phyloP scores from a whole-genome alignment of 768 basidiomycete species.

The Mycena kentingensis region DNA sequence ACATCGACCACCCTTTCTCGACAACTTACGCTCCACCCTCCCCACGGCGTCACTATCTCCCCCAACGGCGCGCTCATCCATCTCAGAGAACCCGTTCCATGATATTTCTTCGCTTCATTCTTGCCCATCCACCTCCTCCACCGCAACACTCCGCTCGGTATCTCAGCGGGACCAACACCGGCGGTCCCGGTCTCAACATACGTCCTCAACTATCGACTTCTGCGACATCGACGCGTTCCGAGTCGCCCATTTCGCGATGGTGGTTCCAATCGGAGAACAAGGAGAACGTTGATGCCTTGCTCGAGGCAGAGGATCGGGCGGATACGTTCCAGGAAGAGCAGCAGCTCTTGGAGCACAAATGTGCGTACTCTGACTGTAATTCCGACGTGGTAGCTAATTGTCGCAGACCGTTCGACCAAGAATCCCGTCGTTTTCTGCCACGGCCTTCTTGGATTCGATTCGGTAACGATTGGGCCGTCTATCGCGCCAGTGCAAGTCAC shows the following conservation, averaged over 20 bases:
- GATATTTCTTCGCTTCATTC: slow-evolving; percentile 41
- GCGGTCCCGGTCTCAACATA: slow-evolving; percentile 28
- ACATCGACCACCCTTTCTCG: slow-evolving; percentile 50
- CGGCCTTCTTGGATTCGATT: slow-evolving; percentile 89
- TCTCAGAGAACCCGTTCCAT: slow-evolving; percentile 24
- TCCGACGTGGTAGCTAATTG: not conserved
- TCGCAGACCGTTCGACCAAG: slow-evolving; percentile 70
- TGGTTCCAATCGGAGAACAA: slow-evolving; percentile 57
- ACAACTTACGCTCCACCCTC: slow-evolving; percentile 58
- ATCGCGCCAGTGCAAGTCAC: slow-evolving; percentile 83
- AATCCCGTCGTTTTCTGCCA: slow-evolving; percentile 95
- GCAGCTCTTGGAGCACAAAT: slow-evolving; percentile 54
- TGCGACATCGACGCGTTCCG: slow-evolving; percentile 19
- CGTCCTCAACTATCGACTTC: slow-evolving; percentile 20
- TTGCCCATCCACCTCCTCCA: slow-evolving; percentile 47
- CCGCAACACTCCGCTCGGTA: slow-evolving; percentile 60
- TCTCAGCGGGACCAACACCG: slow-evolving; percentile 34
- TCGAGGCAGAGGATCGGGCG: slow-evolving; percentile 55
- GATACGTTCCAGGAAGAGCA: slow-evolving; percentile 51
- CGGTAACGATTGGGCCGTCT: slow-evolving; percentile 73
- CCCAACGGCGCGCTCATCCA: slow-evolving; percentile 20
- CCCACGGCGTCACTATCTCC: slow-evolving; percentile 64
- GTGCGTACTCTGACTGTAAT: slow-evolving; percentile 41
- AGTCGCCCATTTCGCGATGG: slow-evolving; percentile 41
- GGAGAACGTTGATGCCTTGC: slow-evolving; percentile 44